phyloP scores from a whole-genome alignment of 805 yeast genomes.

The Wickerhamomyces canadensis region DNA sequence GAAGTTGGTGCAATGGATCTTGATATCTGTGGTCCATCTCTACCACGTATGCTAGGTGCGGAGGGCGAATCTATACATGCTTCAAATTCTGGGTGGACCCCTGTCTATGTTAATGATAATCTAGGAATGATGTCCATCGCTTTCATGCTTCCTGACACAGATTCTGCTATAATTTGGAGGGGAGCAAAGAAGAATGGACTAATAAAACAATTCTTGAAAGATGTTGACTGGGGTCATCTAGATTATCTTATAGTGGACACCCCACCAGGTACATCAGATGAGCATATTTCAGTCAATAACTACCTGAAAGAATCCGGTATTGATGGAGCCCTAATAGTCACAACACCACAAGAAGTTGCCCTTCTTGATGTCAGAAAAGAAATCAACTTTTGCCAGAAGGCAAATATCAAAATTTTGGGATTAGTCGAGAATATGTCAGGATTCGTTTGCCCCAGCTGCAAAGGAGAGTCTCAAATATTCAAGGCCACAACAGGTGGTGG shows the following conservation, averaged over 20 bases:
- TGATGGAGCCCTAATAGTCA: conserved; percentile 91
- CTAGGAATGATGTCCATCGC: conserved; percentile 94
- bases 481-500: conserved; percentile 98
- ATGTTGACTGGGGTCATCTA: conserved; percentile 88
- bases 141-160: conserved; percentile 88
- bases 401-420: conserved; percentile 80
- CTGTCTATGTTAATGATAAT: conserved; percentile 93
- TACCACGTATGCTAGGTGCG: conserved; percentile 93
- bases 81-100: conserved; percentile 92
- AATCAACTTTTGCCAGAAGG: conserved; percentile 90
- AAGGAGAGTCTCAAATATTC: conserved; percentile 84
- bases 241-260: conserved; percentile 92
- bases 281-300: conserved; percentile 84
- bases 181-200: conserved; percentile 94
- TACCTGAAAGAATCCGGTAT: conserved; percentile 86
- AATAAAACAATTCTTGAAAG: conserved; percentile 88
- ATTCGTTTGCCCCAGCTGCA: conserved; percentile 93
- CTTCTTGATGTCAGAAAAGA: conserved; percentile 92
- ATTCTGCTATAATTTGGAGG: conserved; percentile 94
- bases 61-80: conserved; percentile 81
- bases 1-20: conserved; percentile 97
- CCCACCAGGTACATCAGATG: conserved; percentile 98
- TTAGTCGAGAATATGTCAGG: conserved; percentile 98
- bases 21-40: conserved; percentile 96
- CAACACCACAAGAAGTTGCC: conserved; percentile 98